Conservation (phyloP, 2,329 filamentous ascomycete species). For the Periconia sp. region DNA sequence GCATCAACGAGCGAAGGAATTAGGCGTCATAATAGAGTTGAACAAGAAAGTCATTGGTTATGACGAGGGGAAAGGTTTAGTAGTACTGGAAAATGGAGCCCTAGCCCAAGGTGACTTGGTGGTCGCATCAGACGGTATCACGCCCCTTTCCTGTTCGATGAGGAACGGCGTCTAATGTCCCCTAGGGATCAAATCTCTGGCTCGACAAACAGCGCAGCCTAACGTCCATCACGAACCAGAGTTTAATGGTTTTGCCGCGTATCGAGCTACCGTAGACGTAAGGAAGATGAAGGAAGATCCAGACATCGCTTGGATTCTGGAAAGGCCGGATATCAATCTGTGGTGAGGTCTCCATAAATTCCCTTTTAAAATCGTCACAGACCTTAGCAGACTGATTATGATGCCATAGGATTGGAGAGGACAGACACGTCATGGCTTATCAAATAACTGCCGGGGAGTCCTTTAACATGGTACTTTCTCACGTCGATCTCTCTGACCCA, state of each 20-base stretch:
- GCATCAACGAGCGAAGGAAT: conserved; percentile 17
- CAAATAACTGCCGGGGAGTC: conserved; percentile 58
- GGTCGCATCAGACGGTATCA: conserved; percentile 51
- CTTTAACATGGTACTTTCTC: conserved; percentile 69
- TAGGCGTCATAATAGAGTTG: conserved; percentile 20
- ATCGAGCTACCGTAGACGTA: conserved; percentile 60
- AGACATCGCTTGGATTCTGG: conserved; percentile 25
- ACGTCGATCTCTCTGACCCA: conserved; percentile 64
- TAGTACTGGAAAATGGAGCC: conserved; percentile 47
- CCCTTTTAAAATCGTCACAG: too few relatives aligned
- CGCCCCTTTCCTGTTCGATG: conserved; percentile 50
- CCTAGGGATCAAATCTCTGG: conserved; percentile 13
- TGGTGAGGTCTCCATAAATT: too few relatives aligned
- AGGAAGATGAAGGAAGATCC: conserved; percentile 50
- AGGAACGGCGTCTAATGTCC: not conserved
- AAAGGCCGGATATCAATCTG: conserved; percentile 22
- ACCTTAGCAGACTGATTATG: too few relatives aligned
- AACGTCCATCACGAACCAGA: too few relatives aligned
- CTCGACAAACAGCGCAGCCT: too few relatives aligned
- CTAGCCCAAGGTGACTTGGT: conserved; percentile 41
- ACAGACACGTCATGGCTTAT: conserved; percentile 56
- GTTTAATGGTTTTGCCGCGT: conserved; percentile 68
- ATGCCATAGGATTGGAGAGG: conserved; percentile 51
- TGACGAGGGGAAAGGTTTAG: conserved; percentile 6
- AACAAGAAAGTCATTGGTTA: conserved; percentile 16